Evolutionary conservation across 768 basidiomycete species (phyloP).

Genomic region (Clavulina sp.): DNA sequence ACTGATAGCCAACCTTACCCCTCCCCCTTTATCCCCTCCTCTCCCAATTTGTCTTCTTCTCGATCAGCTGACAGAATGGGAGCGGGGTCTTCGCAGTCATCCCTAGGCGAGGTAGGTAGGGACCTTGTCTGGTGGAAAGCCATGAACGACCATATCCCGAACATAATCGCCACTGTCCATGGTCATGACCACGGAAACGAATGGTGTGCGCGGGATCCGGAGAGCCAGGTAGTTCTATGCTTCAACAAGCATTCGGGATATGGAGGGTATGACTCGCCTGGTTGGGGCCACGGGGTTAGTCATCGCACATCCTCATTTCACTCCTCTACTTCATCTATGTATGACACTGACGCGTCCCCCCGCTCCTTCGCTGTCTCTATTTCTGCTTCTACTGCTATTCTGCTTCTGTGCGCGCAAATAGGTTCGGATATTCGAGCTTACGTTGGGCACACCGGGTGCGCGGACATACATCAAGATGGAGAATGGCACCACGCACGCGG

Average conservation of each 20-base stretch:
- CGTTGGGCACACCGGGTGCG: slow-evolving; percentile 28
- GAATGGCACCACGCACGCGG: slow-evolving; percentile 37
- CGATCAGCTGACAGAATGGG: too few species aligned
- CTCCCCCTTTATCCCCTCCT: too few species aligned
- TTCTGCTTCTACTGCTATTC: too few species aligned
- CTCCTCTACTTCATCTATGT: neutral
- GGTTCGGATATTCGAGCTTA: slow-evolving; percentile 41
- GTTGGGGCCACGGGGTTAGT: slow-evolving; percentile 41
- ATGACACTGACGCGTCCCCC: too few species aligned
- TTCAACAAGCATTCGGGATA: slow-evolving; percentile 71
- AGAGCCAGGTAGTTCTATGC: slow-evolving; percentile 48
- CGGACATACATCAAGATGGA: slow-evolving; percentile 53
- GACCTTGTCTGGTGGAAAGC: slow-evolving; percentile 49
- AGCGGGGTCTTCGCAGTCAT: slow-evolving; percentile 47
- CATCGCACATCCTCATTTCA: neutral
- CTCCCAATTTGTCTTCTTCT: too few species aligned
- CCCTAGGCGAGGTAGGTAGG: slow-evolving; percentile 23
- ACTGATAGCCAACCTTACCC: slow-evolving; percentile 19
- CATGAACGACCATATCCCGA: slow-evolving; percentile 38
- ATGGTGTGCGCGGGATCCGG: slow-evolving; percentile 56
- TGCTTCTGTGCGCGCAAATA: too few species aligned
- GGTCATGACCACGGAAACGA: slow-evolving; percentile 69
- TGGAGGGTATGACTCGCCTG: slow-evolving; percentile 35
- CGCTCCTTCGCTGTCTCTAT: too few species aligned
- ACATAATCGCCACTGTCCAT: slow-evolving; percentile 48